A percentile compares a stretch with the other conserved stretches of the same genome.
phyloP scores from a whole-genome alignment of 2,329 filamentous ascomycete genomes.

The Fusarium phyllophilum region DNA sequence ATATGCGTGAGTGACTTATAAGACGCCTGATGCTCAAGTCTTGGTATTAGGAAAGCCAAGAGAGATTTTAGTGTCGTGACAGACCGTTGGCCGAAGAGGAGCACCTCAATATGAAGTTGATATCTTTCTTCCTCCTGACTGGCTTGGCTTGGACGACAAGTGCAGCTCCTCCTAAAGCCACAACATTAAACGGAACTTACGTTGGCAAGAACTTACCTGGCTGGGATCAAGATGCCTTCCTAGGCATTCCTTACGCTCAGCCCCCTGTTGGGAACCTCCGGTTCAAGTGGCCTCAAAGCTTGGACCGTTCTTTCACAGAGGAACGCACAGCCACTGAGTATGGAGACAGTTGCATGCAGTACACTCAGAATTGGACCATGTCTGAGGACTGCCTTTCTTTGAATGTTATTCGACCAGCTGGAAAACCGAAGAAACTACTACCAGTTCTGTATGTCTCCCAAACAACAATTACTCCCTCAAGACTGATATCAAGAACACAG shows the following conservation, averaged over 20 bases:
- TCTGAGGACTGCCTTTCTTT: conserved; percentile 61
- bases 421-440: conserved; percentile 45
- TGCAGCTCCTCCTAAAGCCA: conserved; percentile 27
- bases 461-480: fast-evolving
- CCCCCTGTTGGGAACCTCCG: conserved; percentile 50
- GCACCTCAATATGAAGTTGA: background rate
- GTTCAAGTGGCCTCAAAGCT: conserved; percentile 49
- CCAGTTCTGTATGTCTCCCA: conserved; percentile 47
- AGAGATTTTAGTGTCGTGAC: background rate
- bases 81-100: background rate
- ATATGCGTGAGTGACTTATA: background rate
- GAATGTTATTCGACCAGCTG: conserved; percentile 55
- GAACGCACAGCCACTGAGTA: conserved; percentile 54
- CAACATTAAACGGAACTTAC: conserved; percentile 42
- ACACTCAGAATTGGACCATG: conserved; percentile 53
- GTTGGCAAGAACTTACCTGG: conserved; percentile 45
- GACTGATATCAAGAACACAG: conserved; percentile 8
- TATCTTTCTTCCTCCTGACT: background rate
- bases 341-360: conserved; percentile 59
- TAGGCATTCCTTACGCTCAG: conserved; percentile 54
- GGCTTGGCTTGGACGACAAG: background rate
- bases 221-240: conserved; percentile 53
- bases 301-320: conserved; percentile 49
- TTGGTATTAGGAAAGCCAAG: background rate
- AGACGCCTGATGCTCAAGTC: background rate